Percentiles rank a stretch among this genome's conserved stretches.
phyloP scores from a whole-genome alignment of 2,329 filamentous ascomycete species.

The Huntiella omanensis region DNA sequence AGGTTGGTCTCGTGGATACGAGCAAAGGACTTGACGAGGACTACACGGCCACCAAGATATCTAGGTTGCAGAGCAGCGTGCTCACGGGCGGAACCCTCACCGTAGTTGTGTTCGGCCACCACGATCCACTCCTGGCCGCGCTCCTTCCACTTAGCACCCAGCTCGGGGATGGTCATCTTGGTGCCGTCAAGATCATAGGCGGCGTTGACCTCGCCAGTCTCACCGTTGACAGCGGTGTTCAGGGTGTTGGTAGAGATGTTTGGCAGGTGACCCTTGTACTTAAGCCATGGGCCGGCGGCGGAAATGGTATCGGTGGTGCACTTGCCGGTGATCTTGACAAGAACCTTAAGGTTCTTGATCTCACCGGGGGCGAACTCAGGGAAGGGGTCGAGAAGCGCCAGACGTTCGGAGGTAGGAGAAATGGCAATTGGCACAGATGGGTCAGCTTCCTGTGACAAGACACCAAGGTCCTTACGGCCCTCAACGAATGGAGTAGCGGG shows the following conservation, averaged over 20 bases:
- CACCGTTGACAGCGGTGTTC: slow-evolving; percentile 83
- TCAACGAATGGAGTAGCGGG: slow-evolving; percentile 50
- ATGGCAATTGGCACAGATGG: slow-evolving; percentile 55
- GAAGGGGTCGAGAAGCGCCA: slow-evolving; percentile 85
- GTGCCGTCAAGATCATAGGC: slow-evolving; percentile 74
- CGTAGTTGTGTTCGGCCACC: slow-evolving; percentile 94
- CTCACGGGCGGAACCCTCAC: slow-evolving; percentile 74
- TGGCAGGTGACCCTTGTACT: slow-evolving; percentile 96
- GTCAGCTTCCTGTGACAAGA: slow-evolving; percentile 54
- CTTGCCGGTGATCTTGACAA: slow-evolving; percentile 93
- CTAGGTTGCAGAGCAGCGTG: slow-evolving; percentile 79
- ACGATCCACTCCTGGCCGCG: slow-evolving; percentile 70
- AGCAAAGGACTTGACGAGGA: slow-evolving; percentile 73
- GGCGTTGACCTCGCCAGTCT: slow-evolving; percentile 78
- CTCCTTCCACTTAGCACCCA: slow-evolving; percentile 68
- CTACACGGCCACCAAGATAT: slow-evolving; percentile 72
- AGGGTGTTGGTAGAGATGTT: slow-evolving; percentile 97
- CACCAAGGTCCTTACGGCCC: slow-evolving; percentile 56
- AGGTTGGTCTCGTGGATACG: slow-evolving; percentile 90
- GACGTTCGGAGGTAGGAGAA: slow-evolving; percentile 69
- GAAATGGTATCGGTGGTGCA: slow-evolving; percentile 99
- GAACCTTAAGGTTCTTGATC: slow-evolving; percentile 58
- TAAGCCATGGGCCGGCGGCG: slow-evolving; percentile 89
- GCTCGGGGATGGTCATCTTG: slow-evolving; percentile 62
- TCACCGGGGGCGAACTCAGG: slow-evolving; percentile 61